Conservation (phyloP, 1,284 basidiomycete species). For the Papiliotrema fonsecae region DNA sequence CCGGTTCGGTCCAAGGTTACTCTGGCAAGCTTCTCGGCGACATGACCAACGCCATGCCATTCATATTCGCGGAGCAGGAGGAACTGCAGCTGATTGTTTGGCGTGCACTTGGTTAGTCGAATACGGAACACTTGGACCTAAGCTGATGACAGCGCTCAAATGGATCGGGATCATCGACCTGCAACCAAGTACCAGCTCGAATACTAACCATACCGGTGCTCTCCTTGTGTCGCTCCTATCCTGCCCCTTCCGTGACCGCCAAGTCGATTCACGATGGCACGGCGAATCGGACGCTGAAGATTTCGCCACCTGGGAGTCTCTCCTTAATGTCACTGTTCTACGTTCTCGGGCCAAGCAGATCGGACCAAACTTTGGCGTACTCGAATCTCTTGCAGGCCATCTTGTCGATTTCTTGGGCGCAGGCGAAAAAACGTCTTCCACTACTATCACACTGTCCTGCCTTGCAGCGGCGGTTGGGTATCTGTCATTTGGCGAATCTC, state of each 20-base stretch:
- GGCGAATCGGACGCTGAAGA: slow-evolving; percentile 15
- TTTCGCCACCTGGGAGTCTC: slow-evolving; percentile 27
- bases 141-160: slow-evolving; percentile 17
- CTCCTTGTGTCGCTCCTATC: slow-evolving; percentile 39
- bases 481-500: slow-evolving; percentile 22
- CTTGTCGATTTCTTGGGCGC: slow-evolving; percentile 28
- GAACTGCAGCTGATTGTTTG: slow-evolving; percentile 35
- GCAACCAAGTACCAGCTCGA: slow-evolving; percentile 14
- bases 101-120: slow-evolving; percentile 27
- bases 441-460: slow-evolving; percentile 36
- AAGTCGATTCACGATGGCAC: slow-evolving; percentile 34
- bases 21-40: slow-evolving; percentile 34
- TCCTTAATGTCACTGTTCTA: slow-evolving; percentile 30
- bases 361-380: slow-evolving; percentile 38
- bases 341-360: slow-evolving; percentile 36
- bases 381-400: slow-evolving; percentile 39
- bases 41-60: slow-evolving; percentile 37
- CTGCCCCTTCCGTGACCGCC: slow-evolving; percentile 31
- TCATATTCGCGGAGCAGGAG: slow-evolving; percentile 31
- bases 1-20: slow-evolving; percentile 14
- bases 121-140: background rate
- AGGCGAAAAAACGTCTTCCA: slow-evolving; percentile 21
- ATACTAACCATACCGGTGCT: slow-evolving; percentile 38
- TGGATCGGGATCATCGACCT: slow-evolving; percentile 31
- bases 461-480: slow-evolving; percentile 24